Evolutionary conservation across 495 filamentous ascomycete genomes (phyloP).

Genomic region (Annulohypoxylon maeteangense): DNA sequence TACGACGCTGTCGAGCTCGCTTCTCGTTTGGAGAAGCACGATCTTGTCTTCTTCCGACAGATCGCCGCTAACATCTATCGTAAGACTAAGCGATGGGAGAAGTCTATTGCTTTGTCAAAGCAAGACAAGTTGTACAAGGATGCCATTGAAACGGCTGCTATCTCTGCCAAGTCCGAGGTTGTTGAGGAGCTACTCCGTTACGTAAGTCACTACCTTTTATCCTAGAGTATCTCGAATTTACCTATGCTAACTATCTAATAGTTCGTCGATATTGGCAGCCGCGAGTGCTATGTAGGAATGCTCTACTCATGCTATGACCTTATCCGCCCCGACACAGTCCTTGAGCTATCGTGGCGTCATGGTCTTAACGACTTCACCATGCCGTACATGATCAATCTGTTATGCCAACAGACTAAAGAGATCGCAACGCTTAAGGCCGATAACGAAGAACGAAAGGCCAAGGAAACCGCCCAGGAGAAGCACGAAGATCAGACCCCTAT

Average conservation of each 20-base stretch:
- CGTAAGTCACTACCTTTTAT: conserved; percentile 68
- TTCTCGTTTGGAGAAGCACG: conserved; percentile 92
- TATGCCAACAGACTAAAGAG: conserved; percentile 87
- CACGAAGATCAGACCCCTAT: conserved; percentile 95
- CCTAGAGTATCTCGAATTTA: conserved; percentile 21
- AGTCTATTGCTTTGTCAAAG: conserved; percentile 98
- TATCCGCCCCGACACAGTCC: conserved; percentile 87
- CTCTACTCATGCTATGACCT: conserved; percentile 98
- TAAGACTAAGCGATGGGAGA: conserved; percentile 99
- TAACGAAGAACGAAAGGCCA: conserved; percentile 95
- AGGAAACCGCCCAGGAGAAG: conserved; percentile 85
- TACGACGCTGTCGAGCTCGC: conserved; percentile 98
- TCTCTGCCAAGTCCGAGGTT: conserved; percentile 87
- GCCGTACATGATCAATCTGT: conserved; percentile 99
- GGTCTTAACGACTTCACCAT: conserved; percentile 97
- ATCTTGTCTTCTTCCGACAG: conserved; percentile 99
- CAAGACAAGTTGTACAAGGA: conserved; percentile 99
- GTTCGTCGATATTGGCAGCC: conserved; percentile 99
- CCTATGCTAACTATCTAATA: conserved; percentile 56
- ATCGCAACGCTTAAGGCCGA: conserved; percentile 90
- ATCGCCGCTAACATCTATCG: conserved; percentile 98
- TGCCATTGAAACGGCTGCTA: conserved; percentile 98
- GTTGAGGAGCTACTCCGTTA: conserved; percentile 96
- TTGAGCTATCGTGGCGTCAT: conserved; percentile 97
- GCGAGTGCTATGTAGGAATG: conserved; percentile 99